A percentile compares a stretch with the other conserved stretches of the same genome.
Evolutionary conservation across 306 rosid genomes (phyloP).

Genomic region (Casuarina glauca): DNA sequence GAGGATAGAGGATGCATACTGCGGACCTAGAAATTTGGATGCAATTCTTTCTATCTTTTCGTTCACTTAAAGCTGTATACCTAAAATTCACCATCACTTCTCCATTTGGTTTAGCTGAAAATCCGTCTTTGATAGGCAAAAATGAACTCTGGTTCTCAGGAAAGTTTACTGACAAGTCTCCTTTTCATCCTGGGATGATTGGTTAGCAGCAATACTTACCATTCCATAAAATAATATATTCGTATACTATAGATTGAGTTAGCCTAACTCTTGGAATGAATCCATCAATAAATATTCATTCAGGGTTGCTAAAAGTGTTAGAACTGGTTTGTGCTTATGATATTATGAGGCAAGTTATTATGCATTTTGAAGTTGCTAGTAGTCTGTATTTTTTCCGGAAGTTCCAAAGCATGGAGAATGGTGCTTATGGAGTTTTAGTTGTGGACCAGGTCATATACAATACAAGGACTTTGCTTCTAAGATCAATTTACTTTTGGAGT

Average conservation of each 20-base stretch:
- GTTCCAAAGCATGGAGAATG: background rate
- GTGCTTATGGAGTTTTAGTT: conserved; percentile 5
- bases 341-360: background rate
- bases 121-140: background rate
- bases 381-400: background rate
- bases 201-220: background rate
- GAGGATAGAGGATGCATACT: background rate
- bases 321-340: background rate
- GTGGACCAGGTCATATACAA: background rate
- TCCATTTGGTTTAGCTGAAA: background rate
- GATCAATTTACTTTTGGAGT: conserved; percentile 8
- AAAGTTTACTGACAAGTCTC: background rate
- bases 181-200: background rate
- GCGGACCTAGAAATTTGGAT: background rate
- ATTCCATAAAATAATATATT: background rate
- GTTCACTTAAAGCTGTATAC: background rate
- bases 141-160: background rate
- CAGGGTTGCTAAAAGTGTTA: background rate
- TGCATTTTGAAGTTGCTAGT: background rate
- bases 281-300: background rate
- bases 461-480: conserved; percentile 1
- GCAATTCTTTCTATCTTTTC: background rate
- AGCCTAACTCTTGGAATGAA: background rate
- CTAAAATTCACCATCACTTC: background rate
- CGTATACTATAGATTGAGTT: background rate